These are phyloP conservation scores for Theobroma grandiflorum DNA, from an alignment of 441 rosid genomes.

Conservation along the genomic window DNA sequence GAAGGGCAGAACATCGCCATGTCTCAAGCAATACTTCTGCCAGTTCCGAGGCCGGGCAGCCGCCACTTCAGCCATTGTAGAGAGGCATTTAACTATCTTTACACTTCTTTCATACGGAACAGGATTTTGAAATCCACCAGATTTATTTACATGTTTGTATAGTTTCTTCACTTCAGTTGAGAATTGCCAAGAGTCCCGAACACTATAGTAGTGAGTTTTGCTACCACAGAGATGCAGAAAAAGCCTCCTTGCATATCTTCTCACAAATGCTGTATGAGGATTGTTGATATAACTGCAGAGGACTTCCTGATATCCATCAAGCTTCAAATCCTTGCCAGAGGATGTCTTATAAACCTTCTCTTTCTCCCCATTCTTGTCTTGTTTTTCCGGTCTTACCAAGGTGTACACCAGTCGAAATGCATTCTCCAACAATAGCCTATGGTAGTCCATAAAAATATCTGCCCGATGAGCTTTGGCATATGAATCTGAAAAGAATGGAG, in stretches of 20 bases:
- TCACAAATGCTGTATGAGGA: slow-evolving; percentile 93
- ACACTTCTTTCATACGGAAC: slow-evolving; percentile 96
- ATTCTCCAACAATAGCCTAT: slow-evolving; percentile 93
- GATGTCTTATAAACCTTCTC: slow-evolving; percentile 77
- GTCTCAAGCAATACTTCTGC: slow-evolving; percentile 99
- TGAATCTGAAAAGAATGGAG: slow-evolving; percentile 99
- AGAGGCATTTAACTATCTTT: slow-evolving; percentile 94
- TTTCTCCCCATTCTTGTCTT: slow-evolving; percentile 94
- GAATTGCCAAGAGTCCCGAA: slow-evolving; percentile 99
- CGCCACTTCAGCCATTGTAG: slow-evolving; percentile 97
- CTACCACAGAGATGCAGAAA: slow-evolving; percentile 99
- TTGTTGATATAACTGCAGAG: slow-evolving; percentile 99
- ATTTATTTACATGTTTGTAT: slow-evolving; percentile 91
- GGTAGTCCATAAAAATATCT: slow-evolving; percentile 96
- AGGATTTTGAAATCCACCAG: slow-evolving; percentile 92
- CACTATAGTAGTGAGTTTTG: slow-evolving; percentile 97
- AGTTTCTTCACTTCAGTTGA: slow-evolving; percentile 92
- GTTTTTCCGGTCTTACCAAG: slow-evolving; percentile 98
- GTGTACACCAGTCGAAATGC: slow-evolving; percentile 93
- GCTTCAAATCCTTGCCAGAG: slow-evolving; percentile 87
- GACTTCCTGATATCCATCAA: slow-evolving; percentile 98
- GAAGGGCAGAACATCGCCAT: slow-evolving; percentile 87
- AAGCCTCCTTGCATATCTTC: slow-evolving; percentile 99
- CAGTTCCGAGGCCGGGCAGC: slow-evolving; percentile 98
- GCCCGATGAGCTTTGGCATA: slow-evolving; percentile 95